Evolutionary conservation across 495 filamentous ascomycete species (phyloP), one percentile per base, ranked within the genome.

Genomic region (Haplographium delicatum): DNA sequence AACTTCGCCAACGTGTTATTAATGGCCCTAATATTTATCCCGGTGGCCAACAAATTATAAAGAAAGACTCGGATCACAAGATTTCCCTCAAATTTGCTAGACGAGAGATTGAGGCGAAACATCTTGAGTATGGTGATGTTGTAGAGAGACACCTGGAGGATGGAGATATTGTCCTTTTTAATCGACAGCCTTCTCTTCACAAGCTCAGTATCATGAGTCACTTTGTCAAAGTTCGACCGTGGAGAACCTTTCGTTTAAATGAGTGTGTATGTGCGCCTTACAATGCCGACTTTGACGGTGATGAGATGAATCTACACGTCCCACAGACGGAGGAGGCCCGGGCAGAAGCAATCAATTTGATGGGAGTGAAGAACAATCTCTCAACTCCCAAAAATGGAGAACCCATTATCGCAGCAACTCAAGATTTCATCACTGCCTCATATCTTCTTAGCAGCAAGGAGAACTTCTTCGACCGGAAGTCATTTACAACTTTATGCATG

Each of bases 221-320:
- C 69, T 83, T 82, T 59, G 93, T 83, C 51, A 96, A 94, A 64
- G 81, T 98, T 41, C 84, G 94, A 42, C 93, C 91, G 5, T 91
- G 95, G 81, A 83, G 91, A 63, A 98, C 93, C 0, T 97, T 98
- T 68, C 84, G 93, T 38, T 75, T 98, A 44, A 98, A 98, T 62
- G 93, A 98, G 63, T 97, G 93, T 78, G 93, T 94, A 5, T 98
- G 93, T 64, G 91, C 88, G 35, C 93, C 93, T 7, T 98, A 98
- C 76, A 98, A 98, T 68, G 93, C 93, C 37, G 93, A 98, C 82
- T 98, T 98, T 62, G 93, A 98, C 59, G 93, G 93, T 57, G 93
- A 98, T 55, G 93, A 98, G 67, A 98, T 98, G 93, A 98, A 98
- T 60, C 67, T 98, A 53, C 93, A 98, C 67, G 90, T 98, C 4